Evolutionary conservation across 2,329 filamentous ascomycete genomes (phyloP), one percentile per base, ranked within the genome.

Genomic region (Coccinonectria pachysandricola): DNA sequence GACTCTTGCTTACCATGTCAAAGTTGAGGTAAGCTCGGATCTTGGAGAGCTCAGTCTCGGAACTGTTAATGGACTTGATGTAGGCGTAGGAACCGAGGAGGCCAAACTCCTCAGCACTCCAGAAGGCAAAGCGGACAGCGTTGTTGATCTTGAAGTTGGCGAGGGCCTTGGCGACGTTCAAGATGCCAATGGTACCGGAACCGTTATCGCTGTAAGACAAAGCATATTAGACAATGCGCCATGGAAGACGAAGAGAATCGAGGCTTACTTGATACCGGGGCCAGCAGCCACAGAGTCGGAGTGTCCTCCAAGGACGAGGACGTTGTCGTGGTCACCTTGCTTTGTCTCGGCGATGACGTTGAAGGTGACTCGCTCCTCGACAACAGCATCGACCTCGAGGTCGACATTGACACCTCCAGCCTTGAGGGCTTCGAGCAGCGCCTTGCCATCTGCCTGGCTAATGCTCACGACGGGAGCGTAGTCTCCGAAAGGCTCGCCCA

Each of bases 11-110:
- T 35, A 64, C 46, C 67, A 71, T 71, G 42, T 71, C 67, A 29
- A 68, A 70, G 54, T 71, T 68, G 51, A 70, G 63, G 44, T 70
- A 71, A 12, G 65, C 55, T 8, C 65, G 52, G 35, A 71, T 63
- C 53, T 65, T 65, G 42, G 53, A 35, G 7, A 67, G 48, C 42
- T 69, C 65, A 1, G 52, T 48, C 19, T 64, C 57, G 8, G 56
- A 54, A 9, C 36, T 21, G 42, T 57, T 56, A 36, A 60, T 37
- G 20, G 43, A 40, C 39, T 55, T 56, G 28, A 67, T 54, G 45
- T 70, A 71, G 40, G 54, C 57, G 34, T 47, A 68, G 45, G 49
- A 79, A 39, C 46, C 64, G 4, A 68, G 50, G 16, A 60, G 50
- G 15, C 64, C 64, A 22, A 58, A 61, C 43, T 68, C 64, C 46